A percentile compares a stretch with the other conserved stretches of the same genome.
Evolutionary conservation across 2,329 filamentous ascomycete genomes (phyloP).

Genomic region (Zopfia rhizophila): DNA sequence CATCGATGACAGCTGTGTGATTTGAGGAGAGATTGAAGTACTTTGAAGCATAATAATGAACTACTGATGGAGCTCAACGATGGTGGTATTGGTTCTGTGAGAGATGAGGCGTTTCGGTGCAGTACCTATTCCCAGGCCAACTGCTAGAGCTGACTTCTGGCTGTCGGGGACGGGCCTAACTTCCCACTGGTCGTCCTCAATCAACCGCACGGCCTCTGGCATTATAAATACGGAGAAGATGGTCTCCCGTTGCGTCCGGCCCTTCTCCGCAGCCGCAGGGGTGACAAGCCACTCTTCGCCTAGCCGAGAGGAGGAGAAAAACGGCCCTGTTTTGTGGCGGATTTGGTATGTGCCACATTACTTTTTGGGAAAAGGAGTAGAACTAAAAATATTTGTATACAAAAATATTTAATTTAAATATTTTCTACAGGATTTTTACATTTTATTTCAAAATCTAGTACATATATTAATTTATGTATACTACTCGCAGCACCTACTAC

Average conservation of each 20-base stretch:
- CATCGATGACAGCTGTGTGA: constrained; percentile 80
- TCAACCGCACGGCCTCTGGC: constrained; percentile 87
- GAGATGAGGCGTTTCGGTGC: constrained; percentile 85
- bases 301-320: constrained; percentile 85
- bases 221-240: constrained; percentile 96
- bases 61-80: constrained; percentile 92
- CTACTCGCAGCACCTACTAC: too few relatives aligned
- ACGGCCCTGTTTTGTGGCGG: too few relatives aligned
- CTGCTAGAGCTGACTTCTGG: constrained; percentile 83
- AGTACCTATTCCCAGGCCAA: constrained; percentile 93
- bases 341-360: too few relatives aligned
- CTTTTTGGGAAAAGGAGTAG: too few relatives aligned
- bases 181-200: constrained; percentile 64
- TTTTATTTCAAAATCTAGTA: too few relatives aligned
- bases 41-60: constrained; percentile 82
- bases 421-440: too few relatives aligned
- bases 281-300: constrained; percentile 88
- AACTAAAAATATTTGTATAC: too few relatives aligned
- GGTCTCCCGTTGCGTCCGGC: constrained; percentile 75
- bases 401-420: too few relatives aligned
- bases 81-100: constrained; percentile 91
- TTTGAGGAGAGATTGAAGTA: constrained; percentile 85
- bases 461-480: too few relatives aligned
- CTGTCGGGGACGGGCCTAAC: constrained; percentile 62
- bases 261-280: constrained; percentile 48